Evolutionary conservation across 2,329 filamentous ascomycete genomes (phyloP).

Genomic region (Talaromyces sp.): DNA sequence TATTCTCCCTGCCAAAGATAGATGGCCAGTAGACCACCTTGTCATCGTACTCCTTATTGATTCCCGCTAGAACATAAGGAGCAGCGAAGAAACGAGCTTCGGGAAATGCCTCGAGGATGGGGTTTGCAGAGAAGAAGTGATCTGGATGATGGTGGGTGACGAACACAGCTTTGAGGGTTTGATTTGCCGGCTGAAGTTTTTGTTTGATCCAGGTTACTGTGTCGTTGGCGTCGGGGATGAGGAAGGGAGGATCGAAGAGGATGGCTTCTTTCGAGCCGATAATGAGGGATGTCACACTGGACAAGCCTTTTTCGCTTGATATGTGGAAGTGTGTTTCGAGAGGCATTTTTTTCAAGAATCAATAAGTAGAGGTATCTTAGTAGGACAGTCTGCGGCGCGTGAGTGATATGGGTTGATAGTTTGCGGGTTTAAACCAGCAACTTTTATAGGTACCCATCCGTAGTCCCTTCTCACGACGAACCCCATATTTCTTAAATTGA

Average conservation of each 20-base stretch:
- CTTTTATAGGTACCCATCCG: background rate
- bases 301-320: constrained; percentile 2
- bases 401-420: background rate
- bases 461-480: background rate
- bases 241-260: constrained; percentile 33
- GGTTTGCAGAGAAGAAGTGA: constrained; percentile 32
- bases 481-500: background rate
- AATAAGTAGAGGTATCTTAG: background rate
- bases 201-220: constrained; percentile 28
- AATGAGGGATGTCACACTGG: constrained; percentile 21
- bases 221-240: constrained; percentile 29
- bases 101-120: background rate
- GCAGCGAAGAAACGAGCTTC: background rate
- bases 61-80: background rate
- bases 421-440: background rate
- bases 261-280: constrained; percentile 21
- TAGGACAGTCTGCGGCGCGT: background rate
- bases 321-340: background rate
- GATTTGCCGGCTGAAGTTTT: constrained; percentile 18
- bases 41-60: background rate
- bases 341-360: background rate
- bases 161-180: constrained; percentile 30
- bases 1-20: constrained; percentile 20
- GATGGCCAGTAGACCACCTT: background rate
- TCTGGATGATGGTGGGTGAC: constrained; percentile 36